phyloP scores from a whole-genome alignment of 306 rosid genomes.

The Comarum palustre region DNA sequence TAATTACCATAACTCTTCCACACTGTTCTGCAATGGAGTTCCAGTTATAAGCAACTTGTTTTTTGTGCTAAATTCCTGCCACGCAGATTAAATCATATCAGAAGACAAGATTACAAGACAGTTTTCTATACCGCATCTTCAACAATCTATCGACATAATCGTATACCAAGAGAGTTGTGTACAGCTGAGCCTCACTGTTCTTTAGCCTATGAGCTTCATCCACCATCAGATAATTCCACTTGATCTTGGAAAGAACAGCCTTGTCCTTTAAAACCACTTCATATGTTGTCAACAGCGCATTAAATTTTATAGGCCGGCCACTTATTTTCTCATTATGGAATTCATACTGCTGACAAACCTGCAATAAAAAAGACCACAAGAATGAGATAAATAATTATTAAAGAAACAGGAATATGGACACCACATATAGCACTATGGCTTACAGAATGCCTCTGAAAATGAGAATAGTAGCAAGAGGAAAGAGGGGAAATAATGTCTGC shows the following conservation, averaged over 20 bases:
- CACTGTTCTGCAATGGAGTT: conserved; percentile 94
- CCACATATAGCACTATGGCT: background rate
- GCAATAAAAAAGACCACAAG: conserved; percentile 22
- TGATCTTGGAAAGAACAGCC: conserved; percentile 87
- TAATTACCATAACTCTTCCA: conserved; percentile 92
- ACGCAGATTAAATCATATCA: conserved; percentile 21
- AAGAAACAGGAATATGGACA: background rate
- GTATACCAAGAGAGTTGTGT: conserved; percentile 86
- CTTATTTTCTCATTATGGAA: conserved; percentile 66
- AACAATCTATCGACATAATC: conserved; percentile 20
- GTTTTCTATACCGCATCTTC: conserved; percentile 11
- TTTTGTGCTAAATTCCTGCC: conserved; percentile 97
- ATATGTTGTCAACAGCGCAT: conserved; percentile 84
- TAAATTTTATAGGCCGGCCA: conserved; percentile 79
- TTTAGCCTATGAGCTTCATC: conserved; percentile 99
- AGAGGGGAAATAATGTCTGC: background rate
- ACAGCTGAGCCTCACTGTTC: conserved; percentile 97
- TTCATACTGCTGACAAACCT: conserved; percentile 99
- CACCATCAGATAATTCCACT: conserved; percentile 96
- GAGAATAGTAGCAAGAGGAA: background rate
- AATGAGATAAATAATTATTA: background rate
- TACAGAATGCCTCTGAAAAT: background rate
- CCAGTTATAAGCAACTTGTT: conserved; percentile 97
- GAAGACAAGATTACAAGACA: conserved; percentile 4
- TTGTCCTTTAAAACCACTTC: conserved; percentile 95